Evolutionary conservation across 2,329 filamentous ascomycete species (phyloP).

Genomic region (Verticillium alfalfae): DNA sequence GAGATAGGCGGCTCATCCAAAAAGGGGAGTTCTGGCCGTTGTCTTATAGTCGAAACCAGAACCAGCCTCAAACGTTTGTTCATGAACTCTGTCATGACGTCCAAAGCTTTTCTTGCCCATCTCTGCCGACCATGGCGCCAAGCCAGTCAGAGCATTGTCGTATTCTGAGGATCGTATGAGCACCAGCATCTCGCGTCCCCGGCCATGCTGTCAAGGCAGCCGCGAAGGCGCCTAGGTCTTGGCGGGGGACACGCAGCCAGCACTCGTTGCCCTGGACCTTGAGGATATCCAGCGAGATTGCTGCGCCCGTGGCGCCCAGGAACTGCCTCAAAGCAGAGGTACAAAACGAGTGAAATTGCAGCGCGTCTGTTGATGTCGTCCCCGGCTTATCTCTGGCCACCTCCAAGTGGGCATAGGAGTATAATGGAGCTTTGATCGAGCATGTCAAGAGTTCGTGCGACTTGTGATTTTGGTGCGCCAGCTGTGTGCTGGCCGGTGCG

Average conservation of each 20-base stretch:
- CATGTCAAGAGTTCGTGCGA: constrained; percentile 43
- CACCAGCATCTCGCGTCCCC: constrained; percentile 34
- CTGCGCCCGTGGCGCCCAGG: constrained; percentile 62
- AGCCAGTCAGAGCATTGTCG: constrained; percentile 60
- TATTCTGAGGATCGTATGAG: constrained; percentile 48
- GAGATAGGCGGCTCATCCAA: constrained; percentile 2
- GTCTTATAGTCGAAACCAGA: constrained; percentile 1
- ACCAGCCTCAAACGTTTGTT: neutral
- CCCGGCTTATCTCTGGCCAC: constrained; percentile 27
- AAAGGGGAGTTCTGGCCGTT: constrained; percentile 9
- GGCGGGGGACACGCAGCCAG: constrained; percentile 60
- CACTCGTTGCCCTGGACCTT: constrained; percentile 49
- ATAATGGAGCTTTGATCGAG: constrained; percentile 46
- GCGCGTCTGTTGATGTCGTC: constrained; percentile 43
- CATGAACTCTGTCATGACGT: constrained; percentile 10
- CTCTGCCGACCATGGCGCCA: constrained; percentile 49
- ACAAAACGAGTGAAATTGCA: constrained; percentile 60
- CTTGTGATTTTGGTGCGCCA: constrained; percentile 20
- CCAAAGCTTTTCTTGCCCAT: constrained; percentile 43
- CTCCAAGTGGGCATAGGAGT: constrained; percentile 53
- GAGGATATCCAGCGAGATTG: constrained; percentile 66
- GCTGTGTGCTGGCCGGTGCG: neutral
- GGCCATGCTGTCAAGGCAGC: constrained; percentile 63
- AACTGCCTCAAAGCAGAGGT: constrained; percentile 61
- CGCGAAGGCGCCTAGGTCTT: constrained; percentile 54